Evolutionary conservation across 2,329 filamentous ascomycete species (phyloP).

Genomic region (Pseudocercospora fijiensis): DNA sequence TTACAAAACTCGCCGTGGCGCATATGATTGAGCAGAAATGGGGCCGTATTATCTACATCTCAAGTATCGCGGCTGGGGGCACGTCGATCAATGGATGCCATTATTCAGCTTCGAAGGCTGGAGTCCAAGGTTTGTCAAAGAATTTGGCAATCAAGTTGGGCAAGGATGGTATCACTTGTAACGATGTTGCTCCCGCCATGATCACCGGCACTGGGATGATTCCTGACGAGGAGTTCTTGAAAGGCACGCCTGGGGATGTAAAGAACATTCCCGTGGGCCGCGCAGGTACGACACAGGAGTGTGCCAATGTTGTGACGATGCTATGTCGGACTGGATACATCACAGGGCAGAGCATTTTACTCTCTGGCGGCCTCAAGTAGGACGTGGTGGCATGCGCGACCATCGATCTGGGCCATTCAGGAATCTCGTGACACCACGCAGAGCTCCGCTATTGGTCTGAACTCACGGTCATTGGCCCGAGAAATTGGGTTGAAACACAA

Average conservation of each 20-base stretch:
- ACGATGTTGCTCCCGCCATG: slow-evolving; percentile 69
- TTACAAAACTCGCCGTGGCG: slow-evolving; percentile 60
- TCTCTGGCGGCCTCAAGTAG: slow-evolving; percentile 36
- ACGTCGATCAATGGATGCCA: slow-evolving; percentile 58
- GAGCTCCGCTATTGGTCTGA: neutral
- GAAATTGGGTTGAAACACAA: neutral
- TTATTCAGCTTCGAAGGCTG: slow-evolving; percentile 40
- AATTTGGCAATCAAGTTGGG: slow-evolving; percentile 62
- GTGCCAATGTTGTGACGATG: slow-evolving; percentile 62
- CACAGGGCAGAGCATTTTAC: slow-evolving; percentile 35
- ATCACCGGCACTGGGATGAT: slow-evolving; percentile 61
- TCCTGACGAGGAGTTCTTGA: slow-evolving; percentile 51
- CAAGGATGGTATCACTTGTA: slow-evolving; percentile 63
- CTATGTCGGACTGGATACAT: slow-evolving; percentile 59
- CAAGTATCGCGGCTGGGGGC: slow-evolving; percentile 62
- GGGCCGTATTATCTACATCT: slow-evolving; percentile 65
- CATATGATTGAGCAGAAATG: slow-evolving; percentile 60
- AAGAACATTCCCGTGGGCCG: slow-evolving; percentile 60
- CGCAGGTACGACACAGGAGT: slow-evolving; percentile 59
- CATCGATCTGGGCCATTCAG: neutral
- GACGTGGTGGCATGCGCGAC: neutral
- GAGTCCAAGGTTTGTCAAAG: slow-evolving; percentile 63
- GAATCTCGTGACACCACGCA: neutral
- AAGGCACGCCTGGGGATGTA: slow-evolving; percentile 54
- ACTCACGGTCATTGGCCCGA: neutral